A percentile compares a stretch with the other conserved stretches of the same genome.
These are phyloP conservation scores for Chenopodium quinoa DNA, from an alignment of 148 eudicot genomes.

Conservation along the genomic window DNA sequence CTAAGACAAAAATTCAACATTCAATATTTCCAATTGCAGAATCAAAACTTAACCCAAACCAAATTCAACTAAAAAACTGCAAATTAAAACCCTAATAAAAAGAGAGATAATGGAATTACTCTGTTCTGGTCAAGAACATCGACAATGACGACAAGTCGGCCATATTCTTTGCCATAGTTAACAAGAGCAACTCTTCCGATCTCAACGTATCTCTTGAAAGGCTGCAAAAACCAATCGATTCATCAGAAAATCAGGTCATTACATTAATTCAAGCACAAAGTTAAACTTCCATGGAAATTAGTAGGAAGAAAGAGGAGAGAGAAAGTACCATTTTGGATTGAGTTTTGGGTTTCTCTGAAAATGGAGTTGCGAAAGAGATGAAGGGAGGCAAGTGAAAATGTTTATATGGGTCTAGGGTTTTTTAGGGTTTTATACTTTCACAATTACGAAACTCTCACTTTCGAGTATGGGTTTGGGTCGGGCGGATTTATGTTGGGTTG, in stretches of 20 bases:
- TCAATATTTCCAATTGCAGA: background rate
- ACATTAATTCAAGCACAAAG: background rate
- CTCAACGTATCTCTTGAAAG: conserved; percentile 60
- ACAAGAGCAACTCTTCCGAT: conserved; percentile 48
- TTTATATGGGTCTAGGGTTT: conserved; percentile 19
- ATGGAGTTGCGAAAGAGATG: background rate
- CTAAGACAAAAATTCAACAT: too few species aligned
- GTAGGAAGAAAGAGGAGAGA: background rate
- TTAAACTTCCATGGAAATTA: too few species aligned
- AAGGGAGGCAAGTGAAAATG: background rate
- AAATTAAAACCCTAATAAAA: background rate
- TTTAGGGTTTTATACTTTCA: background rate
- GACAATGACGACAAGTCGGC: conserved; percentile 50
- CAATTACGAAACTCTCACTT: too few species aligned
- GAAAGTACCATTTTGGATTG: conserved; percentile 22
- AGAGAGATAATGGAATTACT: conserved; percentile 18
- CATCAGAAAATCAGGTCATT: background rate
- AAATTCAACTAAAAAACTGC: background rate
- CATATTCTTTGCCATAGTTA: conserved; percentile 51
- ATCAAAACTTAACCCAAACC: background rate
- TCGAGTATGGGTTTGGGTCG: too few species aligned
- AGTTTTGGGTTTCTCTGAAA: background rate
- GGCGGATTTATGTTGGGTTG: too few species aligned
- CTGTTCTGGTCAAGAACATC: conserved; percentile 52
- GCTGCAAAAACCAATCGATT: conserved; percentile 27